Evolutionary conservation across 768 basidiomycete genomes (phyloP), one percentile per base, ranked within the genome.

Genomic region (Russula vinacea): DNA sequence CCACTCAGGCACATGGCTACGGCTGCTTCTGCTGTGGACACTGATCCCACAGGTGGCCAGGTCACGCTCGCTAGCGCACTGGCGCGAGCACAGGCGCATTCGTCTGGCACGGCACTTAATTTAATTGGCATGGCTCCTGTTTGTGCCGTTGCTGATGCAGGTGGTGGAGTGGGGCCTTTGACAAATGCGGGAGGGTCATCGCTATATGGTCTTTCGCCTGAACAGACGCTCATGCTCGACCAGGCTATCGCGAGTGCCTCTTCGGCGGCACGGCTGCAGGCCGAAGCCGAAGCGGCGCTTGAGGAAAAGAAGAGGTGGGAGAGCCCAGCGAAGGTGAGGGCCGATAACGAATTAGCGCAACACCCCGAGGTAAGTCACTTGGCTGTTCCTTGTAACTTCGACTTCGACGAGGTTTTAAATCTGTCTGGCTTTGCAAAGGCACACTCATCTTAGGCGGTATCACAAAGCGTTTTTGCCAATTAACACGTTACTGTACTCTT

Each of bases 201-300:
- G 3, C 78, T 86, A 71, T 87, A 87, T 58, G 88, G 88, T 37
- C 77, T 90, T 47, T 89, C 88, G 1, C 85, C 86, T 55, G 88
- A 89, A 67, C 89, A 90, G 73, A 80, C 86, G 5, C 81, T 79
- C 63, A 73, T 87, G 66, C 76, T 91, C 17, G 87, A 90, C 71
- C 81, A 85, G 65, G 89, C 89, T 0, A 89, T 91, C 55, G 85
- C 86, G 32, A 87, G 80, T 69, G 89, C 89, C 1, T 86, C 89
- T 11, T 82, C 82, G 40, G 87, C 86, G 37, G 89, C 89, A 1
- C 88, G 89, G 68, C 85, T 87, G 22, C 88, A 89, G 69, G 89
- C 89, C 0, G 89, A 90, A 67, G 89, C 88, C 0, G 88, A 90
- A 67, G 88, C 88, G 3, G 87, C 86, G 0, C 71, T 87, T 58